Percentiles rank a stretch among this genome's conserved stretches.
These are phyloP conservation scores for Trichoderma lentiforme DNA, from an alignment of 2,329 filamentous ascomycete genomes.

Conservation along the genomic window DNA sequence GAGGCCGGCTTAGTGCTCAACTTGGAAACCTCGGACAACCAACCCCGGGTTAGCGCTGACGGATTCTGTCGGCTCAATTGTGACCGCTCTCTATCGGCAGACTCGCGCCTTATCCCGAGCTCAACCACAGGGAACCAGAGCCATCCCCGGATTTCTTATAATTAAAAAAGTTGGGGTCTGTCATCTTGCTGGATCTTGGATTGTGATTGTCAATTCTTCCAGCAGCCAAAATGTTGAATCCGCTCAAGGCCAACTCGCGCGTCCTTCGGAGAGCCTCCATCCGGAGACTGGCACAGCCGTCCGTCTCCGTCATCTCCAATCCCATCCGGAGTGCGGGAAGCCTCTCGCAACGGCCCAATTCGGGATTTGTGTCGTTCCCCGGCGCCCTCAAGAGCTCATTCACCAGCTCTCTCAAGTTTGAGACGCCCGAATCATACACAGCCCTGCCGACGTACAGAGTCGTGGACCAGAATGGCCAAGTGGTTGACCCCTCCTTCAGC, in stretches of 20 bases:
- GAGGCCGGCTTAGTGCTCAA: neutral
- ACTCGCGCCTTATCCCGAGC: conserved; percentile 3
- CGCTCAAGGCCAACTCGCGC: conserved; percentile 11
- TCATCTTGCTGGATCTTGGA: neutral
- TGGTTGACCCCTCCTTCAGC: conserved; percentile 70
- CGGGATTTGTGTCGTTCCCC: conserved; percentile 68
- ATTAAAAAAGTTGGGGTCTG: neutral
- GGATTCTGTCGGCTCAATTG: conserved; percentile 34
- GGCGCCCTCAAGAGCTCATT: conserved; percentile 96
- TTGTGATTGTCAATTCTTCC: neutral
- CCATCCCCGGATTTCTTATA: conserved; percentile 1
- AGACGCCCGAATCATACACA: conserved; percentile 65
- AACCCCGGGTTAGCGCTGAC: conserved; percentile 16
- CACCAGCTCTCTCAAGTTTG: conserved; percentile 74
- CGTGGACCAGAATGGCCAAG: conserved; percentile 80
- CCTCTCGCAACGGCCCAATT: conserved; percentile 55
- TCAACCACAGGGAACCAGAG: neutral
- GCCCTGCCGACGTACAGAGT: conserved; percentile 89
- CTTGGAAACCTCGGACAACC: neutral
- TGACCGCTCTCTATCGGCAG: conserved; percentile 26
- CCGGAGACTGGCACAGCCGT: conserved; percentile 12
- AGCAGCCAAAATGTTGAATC: neutral
- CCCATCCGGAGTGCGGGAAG: conserved; percentile 42
- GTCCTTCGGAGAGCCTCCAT: neutral
- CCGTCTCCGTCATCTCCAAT: neutral